phyloP scores from a whole-genome alignment of 2,329 filamentous ascomycete genomes.

The Bertia moriformis region DNA sequence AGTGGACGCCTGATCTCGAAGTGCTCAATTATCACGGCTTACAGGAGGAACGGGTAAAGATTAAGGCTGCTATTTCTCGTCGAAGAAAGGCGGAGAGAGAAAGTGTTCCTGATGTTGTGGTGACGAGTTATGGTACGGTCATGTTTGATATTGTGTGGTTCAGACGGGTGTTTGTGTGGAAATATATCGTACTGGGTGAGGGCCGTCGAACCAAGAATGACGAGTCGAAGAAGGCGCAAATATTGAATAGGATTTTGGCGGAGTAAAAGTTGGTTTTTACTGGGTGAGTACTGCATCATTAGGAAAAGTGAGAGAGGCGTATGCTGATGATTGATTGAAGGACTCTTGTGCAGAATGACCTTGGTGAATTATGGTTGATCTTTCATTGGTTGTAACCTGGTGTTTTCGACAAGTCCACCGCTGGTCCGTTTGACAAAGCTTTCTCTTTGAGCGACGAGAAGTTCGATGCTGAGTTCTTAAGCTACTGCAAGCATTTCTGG shows the following conservation, averaged over 20 bases:
- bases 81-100: too few species aligned
- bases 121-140: not conserved
- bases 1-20: not conserved
- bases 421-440: not conserved
- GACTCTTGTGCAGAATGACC: not conserved
- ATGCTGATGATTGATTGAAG: slow-evolving; percentile 4
- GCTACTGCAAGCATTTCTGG: not conserved
- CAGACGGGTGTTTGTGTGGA: not conserved
- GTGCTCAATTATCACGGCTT: not conserved
- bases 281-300: not conserved
- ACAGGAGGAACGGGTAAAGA: not conserved
- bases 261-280: not conserved
- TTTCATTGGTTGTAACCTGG: not conserved
- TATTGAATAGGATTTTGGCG: not conserved
- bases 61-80: too few species aligned
- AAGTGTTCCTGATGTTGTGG: too few species aligned
- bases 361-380: not conserved
- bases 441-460: not conserved
- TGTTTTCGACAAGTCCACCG: not conserved
- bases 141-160: not conserved
- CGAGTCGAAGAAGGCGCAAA: not conserved
- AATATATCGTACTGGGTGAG: not conserved
- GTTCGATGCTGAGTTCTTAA: not conserved
- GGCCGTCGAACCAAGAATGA: not conserved
- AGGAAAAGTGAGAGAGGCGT: not conserved